A percentile compares a stretch with the other conserved stretches of the same genome.
phyloP scores from a whole-genome alignment of 2,329 filamentous ascomycete species.

The Coniochaeta sp. region DNA sequence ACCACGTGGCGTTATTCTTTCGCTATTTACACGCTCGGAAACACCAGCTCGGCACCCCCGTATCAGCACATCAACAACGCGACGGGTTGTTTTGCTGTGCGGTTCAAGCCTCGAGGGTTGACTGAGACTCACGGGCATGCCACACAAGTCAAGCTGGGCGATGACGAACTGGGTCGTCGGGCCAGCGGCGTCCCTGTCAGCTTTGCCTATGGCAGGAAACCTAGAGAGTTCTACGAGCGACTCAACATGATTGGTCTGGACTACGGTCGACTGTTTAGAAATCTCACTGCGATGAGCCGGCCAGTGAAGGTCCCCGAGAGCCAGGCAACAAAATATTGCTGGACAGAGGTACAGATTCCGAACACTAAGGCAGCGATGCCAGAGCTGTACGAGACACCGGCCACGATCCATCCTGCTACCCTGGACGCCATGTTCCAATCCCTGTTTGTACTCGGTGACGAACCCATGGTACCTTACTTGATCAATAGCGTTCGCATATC shows the following conservation, averaged over 20 bases:
- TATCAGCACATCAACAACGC: constrained; percentile 33
- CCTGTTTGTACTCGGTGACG: constrained; percentile 35
- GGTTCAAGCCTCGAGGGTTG: constrained; percentile 15
- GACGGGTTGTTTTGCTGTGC: constrained; percentile 19
- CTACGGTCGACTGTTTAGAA: constrained; percentile 43
- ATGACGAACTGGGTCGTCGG: constrained; percentile 10
- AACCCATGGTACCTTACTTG: constrained; percentile 41
- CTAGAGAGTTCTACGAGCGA: constrained; percentile 38
- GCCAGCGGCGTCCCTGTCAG: constrained; percentile 11
- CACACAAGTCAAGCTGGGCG: not conserved
- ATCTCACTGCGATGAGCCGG: constrained; percentile 29
- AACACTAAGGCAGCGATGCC: constrained; percentile 48
- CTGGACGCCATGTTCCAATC: constrained; percentile 50
- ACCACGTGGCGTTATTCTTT: constrained; percentile 25
- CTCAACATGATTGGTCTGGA: constrained; percentile 43
- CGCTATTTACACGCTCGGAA: constrained; percentile 33
- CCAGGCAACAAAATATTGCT: constrained; percentile 1
- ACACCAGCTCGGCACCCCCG: constrained; percentile 14
- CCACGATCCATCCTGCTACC: constrained; percentile 51
- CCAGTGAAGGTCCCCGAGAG: not conserved
- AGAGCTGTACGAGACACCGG: constrained; percentile 41
- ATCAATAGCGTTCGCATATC: constrained; percentile 40
- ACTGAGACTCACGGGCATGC: not conserved
- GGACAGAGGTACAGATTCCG: constrained; percentile 31
- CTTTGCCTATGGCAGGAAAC: constrained; percentile 20